Evolutionary conservation across 2,329 filamentous ascomycete species (phyloP), one percentile per base, ranked within the genome.

Genomic region (Arthrobotrys iridis): DNA sequence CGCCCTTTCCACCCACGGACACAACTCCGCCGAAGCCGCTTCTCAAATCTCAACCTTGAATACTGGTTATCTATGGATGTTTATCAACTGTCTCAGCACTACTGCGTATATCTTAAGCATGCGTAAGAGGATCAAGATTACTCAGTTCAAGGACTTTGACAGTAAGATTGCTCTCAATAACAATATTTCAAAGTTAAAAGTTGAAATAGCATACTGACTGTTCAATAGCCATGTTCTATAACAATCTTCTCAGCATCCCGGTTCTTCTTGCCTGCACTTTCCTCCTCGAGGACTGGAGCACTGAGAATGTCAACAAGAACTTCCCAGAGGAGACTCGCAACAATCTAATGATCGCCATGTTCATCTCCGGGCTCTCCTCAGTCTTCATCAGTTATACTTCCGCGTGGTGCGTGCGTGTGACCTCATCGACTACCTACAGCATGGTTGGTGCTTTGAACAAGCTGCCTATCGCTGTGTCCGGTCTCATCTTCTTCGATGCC

Each of bases 341-440:
- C 83, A 87, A 86, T 79, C 89, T 97, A 79, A 87, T 96, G 79
- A 84, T 91, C 74, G 92, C 93, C 81, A 97, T 98, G 92, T 85
- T 98, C 80, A 91, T 98, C 83, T 97, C 95, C 3, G 95, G 95
- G 74, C 86, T 97, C 63, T 93, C 90, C 35, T 92, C 93, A 58
- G 93, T 98, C 81, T 97, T 97, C 84, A 99, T 99, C 83, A 98
- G 94, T n/a, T 99, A 99, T 87, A 96, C 93, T 81, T 97, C 94
- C 13, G 95, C 95, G 37, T 99, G 95, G 95, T 98, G 95, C 82
- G 96, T 99, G 77, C 93, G 95, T 78, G 92, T 97, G 78, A 98
- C 95, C 5, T 96, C 93, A 0, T 97, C 93, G 15, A 99, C 95
- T 6, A 99, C 95, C 1, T 99, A 64, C 58, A 76, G 92, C 28